Evolutionary conservation across 106 monocot species (phyloP).

Genomic region (Ottelia alismoides): DNA sequence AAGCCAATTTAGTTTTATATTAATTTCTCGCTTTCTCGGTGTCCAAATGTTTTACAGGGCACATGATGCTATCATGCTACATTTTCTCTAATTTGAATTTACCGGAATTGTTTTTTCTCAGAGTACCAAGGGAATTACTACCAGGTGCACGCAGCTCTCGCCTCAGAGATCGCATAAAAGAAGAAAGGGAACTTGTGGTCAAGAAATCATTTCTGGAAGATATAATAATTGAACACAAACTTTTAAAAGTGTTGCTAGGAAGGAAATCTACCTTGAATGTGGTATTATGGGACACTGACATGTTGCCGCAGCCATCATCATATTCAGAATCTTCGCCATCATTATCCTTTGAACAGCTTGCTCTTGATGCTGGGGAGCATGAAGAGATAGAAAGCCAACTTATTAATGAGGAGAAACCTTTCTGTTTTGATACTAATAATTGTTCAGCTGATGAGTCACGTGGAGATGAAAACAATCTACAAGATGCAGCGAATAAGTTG

Average conservation of each 20-base stretch:
- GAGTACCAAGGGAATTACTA: constrained; percentile 72
- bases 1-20: too few relatives aligned
- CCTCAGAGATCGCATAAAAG: constrained; percentile 73
- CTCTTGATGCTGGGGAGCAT: background rate
- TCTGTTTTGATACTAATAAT: too few relatives aligned
- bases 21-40: constrained; percentile 27
- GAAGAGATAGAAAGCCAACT: too few relatives aligned
- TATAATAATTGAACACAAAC: constrained; percentile 50
- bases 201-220: constrained; percentile 85
- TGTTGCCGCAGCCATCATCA: constrained; percentile 29
- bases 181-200: constrained; percentile 83
- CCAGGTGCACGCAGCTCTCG: constrained; percentile 69
- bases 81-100: constrained; percentile 94
- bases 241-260: constrained; percentile 38
- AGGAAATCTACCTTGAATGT: constrained; percentile 35
- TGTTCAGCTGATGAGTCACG: background rate
- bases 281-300: constrained; percentile 78
- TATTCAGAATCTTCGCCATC: constrained; percentile 6
- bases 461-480: background rate
- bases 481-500: background rate
- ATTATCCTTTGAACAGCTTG: constrained; percentile 9
- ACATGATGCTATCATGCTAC: constrained; percentile 62
- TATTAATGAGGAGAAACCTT: too few relatives aligned
- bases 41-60: constrained; percentile 72
- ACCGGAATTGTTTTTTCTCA: constrained; percentile 94